Percentiles rank a stretch among this genome's conserved stretches.
phyloP scores from a whole-genome alignment of 2,329 filamentous ascomycete genomes.

The Delphinella strobiligena region DNA sequence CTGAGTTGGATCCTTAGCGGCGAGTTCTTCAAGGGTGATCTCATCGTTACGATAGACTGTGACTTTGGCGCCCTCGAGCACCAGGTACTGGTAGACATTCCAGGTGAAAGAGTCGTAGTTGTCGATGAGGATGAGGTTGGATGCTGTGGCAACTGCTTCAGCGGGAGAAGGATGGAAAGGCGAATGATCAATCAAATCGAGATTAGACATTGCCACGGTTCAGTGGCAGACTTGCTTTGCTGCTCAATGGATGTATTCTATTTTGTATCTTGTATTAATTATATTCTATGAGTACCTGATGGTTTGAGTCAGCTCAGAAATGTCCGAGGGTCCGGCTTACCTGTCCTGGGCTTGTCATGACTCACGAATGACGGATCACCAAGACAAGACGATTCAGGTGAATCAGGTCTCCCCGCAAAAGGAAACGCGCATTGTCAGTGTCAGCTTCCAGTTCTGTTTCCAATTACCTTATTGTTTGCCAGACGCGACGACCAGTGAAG shows the following conservation, averaged over 20 bases:
- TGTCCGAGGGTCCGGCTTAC: too few species aligned
- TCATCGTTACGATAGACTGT: constrained; percentile 89
- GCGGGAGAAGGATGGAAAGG: constrained; percentile 71
- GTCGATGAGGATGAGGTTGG: constrained; percentile 89
- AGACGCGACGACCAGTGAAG: neutral
- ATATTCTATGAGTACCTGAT: too few species aligned
- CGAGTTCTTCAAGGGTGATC: constrained; percentile 71
- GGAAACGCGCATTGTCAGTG: neutral
- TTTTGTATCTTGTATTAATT: too few species aligned
- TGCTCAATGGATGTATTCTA: too few species aligned
- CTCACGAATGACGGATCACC: too few species aligned
- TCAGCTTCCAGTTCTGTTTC: too few species aligned
- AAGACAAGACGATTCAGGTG: too few species aligned
- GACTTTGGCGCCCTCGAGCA: constrained; percentile 86
- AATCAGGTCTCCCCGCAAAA: neutral
- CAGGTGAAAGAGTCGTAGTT: constrained; percentile 99
- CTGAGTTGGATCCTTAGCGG: constrained; percentile 77
- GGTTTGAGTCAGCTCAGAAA: too few species aligned
- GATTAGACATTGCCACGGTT: constrained; percentile 10
- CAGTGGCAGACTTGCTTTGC: too few species aligned
- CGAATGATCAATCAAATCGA: constrained; percentile 63
- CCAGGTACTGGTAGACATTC: constrained; percentile 98
- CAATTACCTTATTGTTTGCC: neutral
- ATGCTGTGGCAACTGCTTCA: constrained; percentile 62
- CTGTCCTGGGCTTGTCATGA: too few species aligned